Base-by-base conservation (phyloP, 345 rosid species). In the Euphorbia pulcherrima region DNA sequence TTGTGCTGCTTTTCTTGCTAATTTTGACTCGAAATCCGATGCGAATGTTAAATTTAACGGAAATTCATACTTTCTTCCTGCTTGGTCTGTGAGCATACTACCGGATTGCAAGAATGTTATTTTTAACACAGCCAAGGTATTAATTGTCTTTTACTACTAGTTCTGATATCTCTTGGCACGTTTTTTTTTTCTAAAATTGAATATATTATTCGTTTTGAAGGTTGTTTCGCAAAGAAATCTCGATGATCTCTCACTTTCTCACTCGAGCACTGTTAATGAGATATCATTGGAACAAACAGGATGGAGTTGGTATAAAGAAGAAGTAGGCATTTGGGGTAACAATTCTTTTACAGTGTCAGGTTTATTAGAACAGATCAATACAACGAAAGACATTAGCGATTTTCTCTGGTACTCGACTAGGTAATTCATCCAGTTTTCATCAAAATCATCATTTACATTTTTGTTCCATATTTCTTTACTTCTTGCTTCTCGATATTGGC, bases 31-130 rank as follows among this genome's bases (percentile, higher is more conserved):
- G 60, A 60, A 37, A 28, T 60, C 65, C 61, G 86, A 87, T 64
- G 88, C 84, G 18, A 74, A 65, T 10, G 86, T 81, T 62, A 72
- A 75, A 8, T 87, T 84, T 68, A 81, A 83, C 5, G 86, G 88
- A 67, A 73, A 78, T 0, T 37, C 56, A 5, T 83, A 83, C 75
- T 83, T 71, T 67, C 88, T 87, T 68, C 86, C 92, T 5, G 84
- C 92, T 67, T 87, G 91, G 91, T 87, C 91, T 21, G 88, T 87
- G 17, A 87, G 91, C 85, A 84, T 87, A 62, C 87, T 87, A 41
- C 87, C 91, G 16, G 91, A 87, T 67, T 87, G 88, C 61, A 81
- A 71, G 75, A 81, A 81, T 67, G 84, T 81, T 56, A 68, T 84
- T 46, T 83, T 78, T 72, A 87, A 83, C 81, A 84, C 91, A 6